phyloP scores from a whole-genome alignment of 208 protist genomes.

The Naegleria fowleri region DNA sequence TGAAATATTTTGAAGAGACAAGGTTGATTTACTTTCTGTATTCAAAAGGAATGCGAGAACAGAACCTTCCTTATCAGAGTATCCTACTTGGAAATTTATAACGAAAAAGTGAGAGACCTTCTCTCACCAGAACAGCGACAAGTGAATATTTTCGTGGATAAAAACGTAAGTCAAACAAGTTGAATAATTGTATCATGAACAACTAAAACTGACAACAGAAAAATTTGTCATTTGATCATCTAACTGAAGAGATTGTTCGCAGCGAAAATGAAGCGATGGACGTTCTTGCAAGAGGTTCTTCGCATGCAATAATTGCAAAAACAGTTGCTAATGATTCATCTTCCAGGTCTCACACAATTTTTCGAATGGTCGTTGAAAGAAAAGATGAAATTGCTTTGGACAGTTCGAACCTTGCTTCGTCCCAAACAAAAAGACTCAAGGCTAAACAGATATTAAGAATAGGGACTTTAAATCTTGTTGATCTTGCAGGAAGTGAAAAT shows the following conservation, averaged over 20 bases:
- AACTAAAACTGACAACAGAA: background rate
- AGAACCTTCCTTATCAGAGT: constrained; percentile 15
- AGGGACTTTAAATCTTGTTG: constrained; percentile 84
- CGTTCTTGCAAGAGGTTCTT: constrained; percentile 52
- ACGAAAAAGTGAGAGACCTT: constrained; percentile 42
- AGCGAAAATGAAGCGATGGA: constrained; percentile 55
- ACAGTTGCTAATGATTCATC: constrained; percentile 89
- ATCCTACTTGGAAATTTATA: constrained; percentile 42
- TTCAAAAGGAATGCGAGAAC: constrained; percentile 3
- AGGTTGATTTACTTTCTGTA: background rate
- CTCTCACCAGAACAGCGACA: background rate
- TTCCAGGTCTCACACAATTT: constrained; percentile 91
- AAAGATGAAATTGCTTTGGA: constrained; percentile 40
- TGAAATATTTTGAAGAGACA: no score
- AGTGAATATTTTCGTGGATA: constrained; percentile 30
- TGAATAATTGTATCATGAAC: background rate
- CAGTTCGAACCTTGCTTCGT: background rate
- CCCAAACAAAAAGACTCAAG: constrained; percentile 34
- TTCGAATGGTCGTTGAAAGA: constrained; percentile 77
- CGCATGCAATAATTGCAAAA: constrained; percentile 53
- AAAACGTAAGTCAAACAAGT: background rate
- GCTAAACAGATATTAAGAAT: constrained; percentile 35
- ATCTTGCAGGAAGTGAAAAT: constrained; percentile 93
- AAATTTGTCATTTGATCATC: background rate
- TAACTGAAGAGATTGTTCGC: constrained; percentile 49